Evolutionary conservation across 345 rosid genomes (phyloP), one percentile per base, ranked within the genome.

Genomic region (Cardamine chenopodiifolia): DNA sequence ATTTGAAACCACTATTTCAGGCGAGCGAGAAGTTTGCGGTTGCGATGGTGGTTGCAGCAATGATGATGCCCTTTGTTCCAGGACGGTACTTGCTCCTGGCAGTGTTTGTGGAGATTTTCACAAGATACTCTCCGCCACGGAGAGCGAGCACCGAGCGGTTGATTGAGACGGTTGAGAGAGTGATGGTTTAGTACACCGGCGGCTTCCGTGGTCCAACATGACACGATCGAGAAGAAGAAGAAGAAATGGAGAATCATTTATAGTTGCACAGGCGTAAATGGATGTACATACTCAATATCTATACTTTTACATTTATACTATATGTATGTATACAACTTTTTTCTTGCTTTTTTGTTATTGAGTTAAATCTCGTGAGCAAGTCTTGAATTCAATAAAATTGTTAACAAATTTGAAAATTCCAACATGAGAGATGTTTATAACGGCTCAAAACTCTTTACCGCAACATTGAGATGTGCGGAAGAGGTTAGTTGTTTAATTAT

Each of bases 101-200:
- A 29, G 44, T 66, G 19, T 87, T 90, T 73, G 42, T 89, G 77
- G 99, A 96, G 86, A 70, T 60, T 10, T 96, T 84, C 79, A 96
- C 99, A 2, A 82, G 89, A 66, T 89, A 88, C 76, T 96, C 99
- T 1, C 98, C 93, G 1, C 84, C 80, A 8, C 81, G 98, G 69
- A 86, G 73, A 83, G 88, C 82, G 8, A 86, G 85, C 83, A 86
- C 89, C 0, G 99, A 90, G 68, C 83, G 91, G 82, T 79, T 82
- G 78, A 68, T 78, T 78, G 77, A 86, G 99, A 82, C 86, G 99
- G 80, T 48, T 90, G 79, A 89, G 87, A 75, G 99, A 92, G 67
- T 96, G 99, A 97, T 96, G 99, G 99, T 90, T 89, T 82, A 90
- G 99, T 80, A 84, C 90, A 72, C 99, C 97, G 0, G 98, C 98